Evolutionary conservation across 768 basidiomycete species (phyloP).

Genomic region (Amylocystis lapponica): DNA sequence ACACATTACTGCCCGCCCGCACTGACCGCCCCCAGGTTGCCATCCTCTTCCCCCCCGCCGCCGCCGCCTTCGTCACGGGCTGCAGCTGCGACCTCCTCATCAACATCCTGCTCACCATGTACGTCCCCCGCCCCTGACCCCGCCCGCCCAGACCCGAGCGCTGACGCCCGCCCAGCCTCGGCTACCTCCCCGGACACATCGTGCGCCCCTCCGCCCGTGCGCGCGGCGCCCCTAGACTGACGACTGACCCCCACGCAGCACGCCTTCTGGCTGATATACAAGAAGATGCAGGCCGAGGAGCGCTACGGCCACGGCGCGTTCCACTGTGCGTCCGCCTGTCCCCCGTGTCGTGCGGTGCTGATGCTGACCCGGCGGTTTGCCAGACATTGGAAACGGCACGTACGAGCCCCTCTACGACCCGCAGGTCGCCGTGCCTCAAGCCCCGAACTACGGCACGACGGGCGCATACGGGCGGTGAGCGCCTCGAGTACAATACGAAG

Average conservation of each 20-base stretch:
- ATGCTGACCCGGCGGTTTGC: not conserved
- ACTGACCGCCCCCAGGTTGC: too few relatives aligned
- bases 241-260: slow-evolving; percentile 35
- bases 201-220: slow-evolving; percentile 25
- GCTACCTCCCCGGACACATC: slow-evolving; percentile 65
- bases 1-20: too few relatives aligned
- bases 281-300: slow-evolving; percentile 84
- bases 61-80: slow-evolving; percentile 70
- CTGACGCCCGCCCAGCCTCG: slow-evolving; percentile 45
- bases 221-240: not conserved
- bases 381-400: slow-evolving; percentile 27
- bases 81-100: slow-evolving; percentile 86
- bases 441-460: slow-evolving; percentile 25
- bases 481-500: too few relatives aligned
- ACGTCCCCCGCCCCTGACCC: slow-evolving; percentile 21
- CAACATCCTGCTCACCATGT: slow-evolving; percentile 78
- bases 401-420: slow-evolving; percentile 23
- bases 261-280: slow-evolving; percentile 88
- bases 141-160: too few relatives aligned
- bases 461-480: too few relatives aligned
- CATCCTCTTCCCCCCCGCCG: slow-evolving; percentile 78
- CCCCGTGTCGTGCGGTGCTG: not conserved
- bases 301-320: slow-evolving; percentile 73
- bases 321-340: slow-evolving; percentile 51
- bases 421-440: slow-evolving; percentile 7